Evolutionary conservation across 2,329 filamentous ascomycete species (phyloP).

Genomic region (Penicillium capsulatum): DNA sequence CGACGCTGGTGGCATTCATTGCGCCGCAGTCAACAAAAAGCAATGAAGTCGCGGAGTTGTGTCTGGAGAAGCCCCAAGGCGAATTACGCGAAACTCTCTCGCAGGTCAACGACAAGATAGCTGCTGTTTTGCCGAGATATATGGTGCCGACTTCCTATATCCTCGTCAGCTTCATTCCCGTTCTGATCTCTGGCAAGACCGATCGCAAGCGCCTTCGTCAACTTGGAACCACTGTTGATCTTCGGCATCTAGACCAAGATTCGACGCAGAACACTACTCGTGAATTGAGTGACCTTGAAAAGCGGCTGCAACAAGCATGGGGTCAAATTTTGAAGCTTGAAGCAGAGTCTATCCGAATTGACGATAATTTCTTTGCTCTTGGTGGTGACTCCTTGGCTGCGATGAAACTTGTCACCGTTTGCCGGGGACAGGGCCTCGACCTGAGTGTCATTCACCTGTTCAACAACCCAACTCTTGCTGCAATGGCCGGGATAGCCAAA

Average conservation of each 20-base stretch:
- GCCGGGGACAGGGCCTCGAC: slow-evolving; percentile 27
- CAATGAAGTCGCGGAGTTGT: slow-evolving; percentile 16
- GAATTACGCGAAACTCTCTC: slow-evolving; percentile 19
- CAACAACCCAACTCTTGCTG: slow-evolving; percentile 30
- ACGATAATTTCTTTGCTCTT: slow-evolving; percentile 38
- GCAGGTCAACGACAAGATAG: slow-evolving; percentile 21
- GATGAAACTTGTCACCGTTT: slow-evolving; percentile 34
- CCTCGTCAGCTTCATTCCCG: slow-evolving; percentile 41
- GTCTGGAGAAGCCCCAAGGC: slow-evolving; percentile 12
- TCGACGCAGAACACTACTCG: slow-evolving; percentile 14
- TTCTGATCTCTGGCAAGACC: slow-evolving; percentile 44
- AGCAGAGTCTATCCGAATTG: slow-evolving; percentile 30
- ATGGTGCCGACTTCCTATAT: slow-evolving; percentile 43
- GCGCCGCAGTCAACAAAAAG: slow-evolving; percentile 23
- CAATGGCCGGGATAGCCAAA: slow-evolving; percentile 42
- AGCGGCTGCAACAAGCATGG: slow-evolving; percentile 35
- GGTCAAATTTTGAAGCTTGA: slow-evolving; percentile 29
- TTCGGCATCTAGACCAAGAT: slow-evolving; percentile 30
- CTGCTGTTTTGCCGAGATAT: slow-evolving; percentile 29
- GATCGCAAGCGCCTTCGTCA: slow-evolving; percentile 38
- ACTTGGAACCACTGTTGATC: slow-evolving; percentile 33
- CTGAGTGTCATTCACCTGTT: slow-evolving; percentile 38
- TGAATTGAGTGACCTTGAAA: slow-evolving; percentile 32
- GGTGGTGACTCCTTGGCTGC: slow-evolving; percentile 36
- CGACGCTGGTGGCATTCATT: slow-evolving; percentile 32